phyloP scores from a whole-genome alignment of 768 basidiomycete genomes.

The Mycena belliarum region DNA sequence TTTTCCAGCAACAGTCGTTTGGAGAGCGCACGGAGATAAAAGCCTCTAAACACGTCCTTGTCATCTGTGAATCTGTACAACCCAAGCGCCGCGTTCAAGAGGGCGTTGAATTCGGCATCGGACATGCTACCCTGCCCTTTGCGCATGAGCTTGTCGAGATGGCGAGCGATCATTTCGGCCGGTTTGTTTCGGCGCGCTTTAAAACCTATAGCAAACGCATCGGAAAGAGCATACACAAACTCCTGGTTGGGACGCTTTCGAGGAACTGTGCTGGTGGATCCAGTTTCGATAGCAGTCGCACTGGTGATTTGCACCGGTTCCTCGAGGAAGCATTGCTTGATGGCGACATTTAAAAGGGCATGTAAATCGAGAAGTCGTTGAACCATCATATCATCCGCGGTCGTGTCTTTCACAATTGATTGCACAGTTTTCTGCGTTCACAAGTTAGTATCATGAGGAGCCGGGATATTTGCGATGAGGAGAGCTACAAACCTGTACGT shows the following conservation, averaged over 20 bases:
- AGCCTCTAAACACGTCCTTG: constrained; percentile 91
- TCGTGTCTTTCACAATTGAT: constrained; percentile 63
- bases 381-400: constrained; percentile 78
- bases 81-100: constrained; percentile 66
- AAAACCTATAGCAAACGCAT: constrained; percentile 76
- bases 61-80: constrained; percentile 89
- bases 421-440: constrained; percentile 53
- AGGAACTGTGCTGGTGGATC: constrained; percentile 34
- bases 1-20: constrained; percentile 83
- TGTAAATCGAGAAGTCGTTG: constrained; percentile 70
- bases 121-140: constrained; percentile 74
- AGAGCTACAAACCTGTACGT: constrained; percentile 51
- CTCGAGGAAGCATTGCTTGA: constrained; percentile 53
- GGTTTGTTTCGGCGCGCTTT: constrained; percentile 77
- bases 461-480: neutral
- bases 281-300: constrained; percentile 12
- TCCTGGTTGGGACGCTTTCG: constrained; percentile 47
- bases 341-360: constrained; percentile 50
- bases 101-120: constrained; percentile 61
- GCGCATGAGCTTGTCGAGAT: constrained; percentile 85
- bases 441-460: neutral
- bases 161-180: constrained; percentile 91
- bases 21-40: constrained; percentile 87
- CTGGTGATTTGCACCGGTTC: constrained; percentile 29
- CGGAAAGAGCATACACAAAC: constrained; percentile 66